Evolutionary conservation across 177 flowering plant species (phyloP), one percentile per base, ranked within the genome.

Genomic region (Telopea speciosissima): DNA sequence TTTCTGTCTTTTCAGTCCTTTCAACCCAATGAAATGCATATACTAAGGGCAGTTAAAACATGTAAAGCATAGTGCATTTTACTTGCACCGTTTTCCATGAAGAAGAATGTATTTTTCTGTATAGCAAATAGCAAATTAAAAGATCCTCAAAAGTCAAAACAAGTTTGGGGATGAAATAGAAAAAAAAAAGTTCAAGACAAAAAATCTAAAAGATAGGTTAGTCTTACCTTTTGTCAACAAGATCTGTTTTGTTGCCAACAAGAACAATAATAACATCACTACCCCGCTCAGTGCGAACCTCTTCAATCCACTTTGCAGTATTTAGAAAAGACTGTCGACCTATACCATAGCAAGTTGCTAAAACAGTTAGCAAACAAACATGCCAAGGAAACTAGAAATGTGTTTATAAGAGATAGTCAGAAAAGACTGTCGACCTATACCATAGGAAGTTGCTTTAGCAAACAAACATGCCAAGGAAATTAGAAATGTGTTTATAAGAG

Each of bases 271-370:
- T 78, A 24, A 80, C 81, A 70, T 80, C 83, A 70, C 79, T 75
- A 3, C 83, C 83, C 28, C 79, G 69, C 65, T 80, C 81, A 8
- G 81, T 73, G 54, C 80, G 80, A 36, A 77, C 80, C 65, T 80
- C 82, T 74, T 80, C 82, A 24, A 80, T 75, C 82, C 82, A 78
- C 67, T 78, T 80, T 63, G 79, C 36, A 60, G 83, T 80, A 74
- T 75, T 80, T 65, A 80, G 25, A 66, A 80, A 80, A 33, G 79
- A 78, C 58, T 80, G 79, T 24, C 81, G 71, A 56, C 83, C 78
- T 68, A 40, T 12, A 77, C 17, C 40, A 70, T 16, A 45, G 21
- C 12, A 66, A 4, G 44, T 5, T 36, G 11, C 16, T n/a, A 61
- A 61, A 24, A 1, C 24, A 23, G 62, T 61, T 14, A 22, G 10